Conservation (phyloP, 164 flowering plant species). For the Umbilicus rupestris region DNA sequence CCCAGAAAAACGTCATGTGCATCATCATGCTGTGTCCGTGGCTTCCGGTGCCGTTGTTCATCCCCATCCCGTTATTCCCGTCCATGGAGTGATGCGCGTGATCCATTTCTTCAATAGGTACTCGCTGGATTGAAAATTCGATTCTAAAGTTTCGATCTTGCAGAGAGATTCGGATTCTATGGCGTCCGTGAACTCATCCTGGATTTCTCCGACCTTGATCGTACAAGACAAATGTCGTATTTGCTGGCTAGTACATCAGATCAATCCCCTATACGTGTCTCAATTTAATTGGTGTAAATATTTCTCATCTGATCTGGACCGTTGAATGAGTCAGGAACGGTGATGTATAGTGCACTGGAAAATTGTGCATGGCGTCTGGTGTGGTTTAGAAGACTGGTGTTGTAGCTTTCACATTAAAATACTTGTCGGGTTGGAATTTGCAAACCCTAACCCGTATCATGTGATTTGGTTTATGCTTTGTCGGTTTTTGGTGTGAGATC, state of each 20-base stretch:
- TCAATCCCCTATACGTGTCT: not conserved
- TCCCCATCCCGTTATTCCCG: constrained; percentile 1
- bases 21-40: constrained; percentile 18
- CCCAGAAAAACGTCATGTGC: constrained; percentile 56
- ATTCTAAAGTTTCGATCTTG: not conserved
- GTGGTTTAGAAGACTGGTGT: no score
- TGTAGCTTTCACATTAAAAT: no score
- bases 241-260: not conserved
- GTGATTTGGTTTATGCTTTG: no score
- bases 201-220: not conserved
- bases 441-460: no score
- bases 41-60: not conserved
- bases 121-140: no score
- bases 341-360: no score
- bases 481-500: no score
- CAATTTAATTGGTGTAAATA: not conserved
- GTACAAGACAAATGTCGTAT: not conserved
- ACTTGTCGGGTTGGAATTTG: no score
- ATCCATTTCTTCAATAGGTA: not conserved
- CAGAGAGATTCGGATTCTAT: not conserved
- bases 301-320: no score
- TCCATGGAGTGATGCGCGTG: not conserved
- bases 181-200: not conserved
- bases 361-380: no score
- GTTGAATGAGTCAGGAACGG: no score